phyloP scores from a whole-genome alignment of 1,284 basidiomycete genomes.

The Boletus austroedulis region DNA sequence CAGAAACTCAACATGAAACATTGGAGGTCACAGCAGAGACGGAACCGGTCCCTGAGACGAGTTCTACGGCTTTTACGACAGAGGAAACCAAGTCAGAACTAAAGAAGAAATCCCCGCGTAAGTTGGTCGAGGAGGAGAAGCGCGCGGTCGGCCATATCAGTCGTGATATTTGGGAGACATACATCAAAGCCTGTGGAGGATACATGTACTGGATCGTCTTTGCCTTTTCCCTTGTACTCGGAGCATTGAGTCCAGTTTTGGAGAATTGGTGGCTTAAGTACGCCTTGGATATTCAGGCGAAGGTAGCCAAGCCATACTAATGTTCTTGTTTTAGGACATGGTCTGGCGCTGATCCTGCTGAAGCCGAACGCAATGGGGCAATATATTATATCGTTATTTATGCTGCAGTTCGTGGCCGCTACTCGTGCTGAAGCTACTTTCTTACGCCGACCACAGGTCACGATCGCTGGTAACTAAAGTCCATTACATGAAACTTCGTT shows the following conservation, averaged over 20 bases:
- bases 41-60: conserved; percentile 47
- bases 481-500: neutral
- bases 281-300: conserved; percentile 18
- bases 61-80: conserved; percentile 43
- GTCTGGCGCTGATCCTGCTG: conserved; percentile 52
- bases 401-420: conserved; percentile 47
- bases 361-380: conserved; percentile 46
- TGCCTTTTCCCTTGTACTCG: conserved; percentile 53
- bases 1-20: conserved; percentile 4
- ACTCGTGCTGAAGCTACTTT: neutral
- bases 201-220: conserved; percentile 74
- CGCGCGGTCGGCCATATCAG: conserved; percentile 82
- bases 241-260: conserved; percentile 70
- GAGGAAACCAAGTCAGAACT: conserved; percentile 36
- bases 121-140: conserved; percentile 88
- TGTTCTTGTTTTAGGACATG: conserved; percentile 49
- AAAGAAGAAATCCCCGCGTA: conserved; percentile 71
- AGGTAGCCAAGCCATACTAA: conserved; percentile 6
- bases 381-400: conserved; percentile 80
- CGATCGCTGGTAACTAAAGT: conserved; percentile 36
- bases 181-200: conserved; percentile 70
- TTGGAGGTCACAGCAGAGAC: conserved; percentile 17
- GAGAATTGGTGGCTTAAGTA: conserved; percentile 84
- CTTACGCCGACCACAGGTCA: conserved; percentile 37
- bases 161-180: conserved; percentile 77